These are phyloP conservation scores for Hanseniaspora nectarophila DNA, from an alignment of 805 yeast species.

Conservation along the genomic window DNA sequence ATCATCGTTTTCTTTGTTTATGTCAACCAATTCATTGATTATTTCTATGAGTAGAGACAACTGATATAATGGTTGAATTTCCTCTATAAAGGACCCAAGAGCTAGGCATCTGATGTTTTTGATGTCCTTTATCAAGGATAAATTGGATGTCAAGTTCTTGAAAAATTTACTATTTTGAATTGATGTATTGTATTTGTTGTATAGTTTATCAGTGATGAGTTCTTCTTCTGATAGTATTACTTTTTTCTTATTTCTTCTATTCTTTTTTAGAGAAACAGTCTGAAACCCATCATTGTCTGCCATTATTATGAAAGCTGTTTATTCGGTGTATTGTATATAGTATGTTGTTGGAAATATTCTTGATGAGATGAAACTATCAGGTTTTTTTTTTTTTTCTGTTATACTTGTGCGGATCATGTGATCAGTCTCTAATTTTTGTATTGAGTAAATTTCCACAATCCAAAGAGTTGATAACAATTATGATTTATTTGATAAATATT, in stretches of 20 bases:
- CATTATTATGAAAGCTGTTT: background rate
- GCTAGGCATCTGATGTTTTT: conserved; percentile 52
- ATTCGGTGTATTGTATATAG: too few relatives aligned
- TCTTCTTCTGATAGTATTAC: background rate
- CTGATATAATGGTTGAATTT: conserved; percentile 52
- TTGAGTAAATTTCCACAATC: too few relatives aligned
- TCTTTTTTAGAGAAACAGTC: conserved; percentile 2
- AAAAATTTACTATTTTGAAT: conserved; percentile 26
- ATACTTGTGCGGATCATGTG: background rate
- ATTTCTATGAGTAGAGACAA: conserved; percentile 45
- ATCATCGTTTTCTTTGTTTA: background rate
- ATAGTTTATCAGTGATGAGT: conserved; percentile 14
- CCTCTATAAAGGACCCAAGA: conserved; percentile 52
- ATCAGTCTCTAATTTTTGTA: too few relatives aligned
- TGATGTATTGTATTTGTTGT: conserved; percentile 17
- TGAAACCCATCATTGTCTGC: conserved; percentile 10
- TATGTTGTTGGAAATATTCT: too few relatives aligned
- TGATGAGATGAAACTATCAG: too few relatives aligned
- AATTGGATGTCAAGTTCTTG: conserved; percentile 19
- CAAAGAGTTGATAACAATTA: too few relatives aligned
- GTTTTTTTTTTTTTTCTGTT: background rate
- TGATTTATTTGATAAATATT: too few relatives aligned
- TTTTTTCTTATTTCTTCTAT: conserved; percentile 1
- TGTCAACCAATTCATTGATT: conserved; percentile 21
- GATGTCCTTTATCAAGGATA: conserved; percentile 18